phyloP scores from a whole-genome alignment of 345 rosid species.

The Bretschneidera sinensis region DNA sequence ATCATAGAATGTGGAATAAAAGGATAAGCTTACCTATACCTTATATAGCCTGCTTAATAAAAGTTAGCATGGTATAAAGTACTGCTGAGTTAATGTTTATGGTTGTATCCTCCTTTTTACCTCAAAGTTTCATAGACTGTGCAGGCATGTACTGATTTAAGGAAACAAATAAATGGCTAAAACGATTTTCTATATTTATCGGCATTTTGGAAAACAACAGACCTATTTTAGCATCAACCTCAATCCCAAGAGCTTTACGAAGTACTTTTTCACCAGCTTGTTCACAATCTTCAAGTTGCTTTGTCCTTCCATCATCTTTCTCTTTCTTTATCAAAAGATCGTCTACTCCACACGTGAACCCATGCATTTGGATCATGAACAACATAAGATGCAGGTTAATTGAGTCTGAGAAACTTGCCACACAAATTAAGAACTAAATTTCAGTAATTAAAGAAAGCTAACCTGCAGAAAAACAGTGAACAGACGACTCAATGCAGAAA shows the following conservation, averaged over 20 bases:
- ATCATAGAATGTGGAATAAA: too few species aligned
- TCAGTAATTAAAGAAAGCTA: constrained; percentile 13
- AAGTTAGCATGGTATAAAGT: too few species aligned
- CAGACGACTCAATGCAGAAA: constrained; percentile 83
- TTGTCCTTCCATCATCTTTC: constrained; percentile 61
- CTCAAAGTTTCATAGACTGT: neutral
- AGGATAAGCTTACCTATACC: too few species aligned
- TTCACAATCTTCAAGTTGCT: constrained; percentile 72
- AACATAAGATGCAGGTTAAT: constrained; percentile 23
- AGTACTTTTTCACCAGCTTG: constrained; percentile 65
- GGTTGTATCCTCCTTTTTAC: too few species aligned
- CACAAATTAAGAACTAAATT: neutral
- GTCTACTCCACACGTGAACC: constrained; percentile 97
- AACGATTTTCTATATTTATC: neutral
- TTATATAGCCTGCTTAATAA: too few species aligned
- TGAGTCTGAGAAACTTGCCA: constrained; percentile 3
- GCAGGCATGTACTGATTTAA: neutral
- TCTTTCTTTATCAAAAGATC: constrained; percentile 73
- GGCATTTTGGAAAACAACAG: constrained; percentile 1
- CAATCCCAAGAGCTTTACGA: constrained; percentile 57
- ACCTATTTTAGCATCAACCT: constrained; percentile 50
- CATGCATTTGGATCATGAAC: constrained; percentile 70
- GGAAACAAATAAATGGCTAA: neutral
- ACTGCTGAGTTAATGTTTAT: too few species aligned
- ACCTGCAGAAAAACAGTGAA: constrained; percentile 93